phyloP scores from a whole-genome alignment of 2,329 filamentous ascomycete genomes.

The Apiospora sp. region DNA sequence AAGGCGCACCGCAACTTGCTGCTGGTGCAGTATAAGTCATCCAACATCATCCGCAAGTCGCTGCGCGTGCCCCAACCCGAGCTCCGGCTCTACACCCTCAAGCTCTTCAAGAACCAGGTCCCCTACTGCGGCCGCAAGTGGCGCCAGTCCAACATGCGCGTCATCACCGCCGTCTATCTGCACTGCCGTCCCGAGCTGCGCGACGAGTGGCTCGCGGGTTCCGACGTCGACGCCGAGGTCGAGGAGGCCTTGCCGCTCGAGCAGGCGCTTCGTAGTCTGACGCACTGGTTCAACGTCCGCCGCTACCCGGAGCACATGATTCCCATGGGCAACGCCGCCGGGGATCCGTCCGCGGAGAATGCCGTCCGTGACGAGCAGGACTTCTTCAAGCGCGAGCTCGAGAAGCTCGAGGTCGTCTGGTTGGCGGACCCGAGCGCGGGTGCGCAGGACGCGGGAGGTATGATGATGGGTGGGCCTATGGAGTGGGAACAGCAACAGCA shows the following conservation, averaged over 20 bases:
- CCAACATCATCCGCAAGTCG: constrained; percentile 88
- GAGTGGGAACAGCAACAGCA: constrained; percentile 22
- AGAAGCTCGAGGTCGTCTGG: constrained; percentile 70
- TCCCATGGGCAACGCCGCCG: constrained; percentile 31
- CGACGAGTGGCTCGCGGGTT: constrained; percentile 93
- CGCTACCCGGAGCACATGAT: constrained; percentile 82
- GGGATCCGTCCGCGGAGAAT: constrained; percentile 56
- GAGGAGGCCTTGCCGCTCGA: constrained; percentile 92
- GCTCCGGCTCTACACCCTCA: constrained; percentile 91
- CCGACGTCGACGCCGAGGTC: constrained; percentile 91
- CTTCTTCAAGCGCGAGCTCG: constrained; percentile 80
- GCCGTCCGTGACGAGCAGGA: constrained; percentile 77
- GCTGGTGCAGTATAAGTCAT: constrained; percentile 94
- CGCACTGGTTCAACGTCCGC: constrained; percentile 92
- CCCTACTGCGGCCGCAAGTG: constrained; percentile 98
- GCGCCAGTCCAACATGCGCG: constrained; percentile 97
- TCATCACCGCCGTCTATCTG: constrained; percentile 96
- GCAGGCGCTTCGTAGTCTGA: constrained; percentile 86
- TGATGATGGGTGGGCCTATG: background rate
- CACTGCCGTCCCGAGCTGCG: constrained; percentile 91
- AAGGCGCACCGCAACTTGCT: constrained; percentile 95
- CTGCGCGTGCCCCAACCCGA: constrained; percentile 89
- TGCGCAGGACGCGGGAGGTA: constrained; percentile 29
- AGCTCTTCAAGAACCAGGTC: constrained; percentile 98
- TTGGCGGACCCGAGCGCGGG: constrained; percentile 41